These are phyloP conservation scores for Periglandula ipomoeae DNA, from an alignment of 2,329 filamentous ascomycete species.

Conservation along the genomic window DNA sequence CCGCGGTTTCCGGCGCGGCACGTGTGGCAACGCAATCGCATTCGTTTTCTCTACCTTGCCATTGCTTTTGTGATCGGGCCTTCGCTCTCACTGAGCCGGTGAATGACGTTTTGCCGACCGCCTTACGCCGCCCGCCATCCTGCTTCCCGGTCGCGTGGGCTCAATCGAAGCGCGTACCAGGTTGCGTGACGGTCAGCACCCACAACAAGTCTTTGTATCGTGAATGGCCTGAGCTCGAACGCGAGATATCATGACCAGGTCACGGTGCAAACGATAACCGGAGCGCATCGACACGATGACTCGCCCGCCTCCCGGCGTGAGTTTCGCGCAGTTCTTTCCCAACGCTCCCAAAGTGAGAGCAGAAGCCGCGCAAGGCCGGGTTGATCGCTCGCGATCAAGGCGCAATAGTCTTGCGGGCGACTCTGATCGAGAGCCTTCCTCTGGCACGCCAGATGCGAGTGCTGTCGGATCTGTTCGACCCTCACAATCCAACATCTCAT, in stretches of 20 bases:
- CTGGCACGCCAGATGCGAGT: conserved; percentile 16
- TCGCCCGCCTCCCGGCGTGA: conserved; percentile 63
- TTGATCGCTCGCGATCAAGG: conserved; percentile 22
- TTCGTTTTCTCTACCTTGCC: neutral
- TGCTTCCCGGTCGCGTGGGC: conserved; percentile 31
- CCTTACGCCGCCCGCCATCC: conserved; percentile 1
- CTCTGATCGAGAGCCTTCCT: conserved; percentile 15
- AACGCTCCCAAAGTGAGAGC: conserved; percentile 59
- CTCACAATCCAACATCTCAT: conserved; percentile 13
- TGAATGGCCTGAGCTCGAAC: conserved; percentile 15
- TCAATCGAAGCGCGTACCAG: conserved; percentile 16
- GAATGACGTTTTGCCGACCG: conserved; percentile 4
- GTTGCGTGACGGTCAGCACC: conserved; percentile 6
- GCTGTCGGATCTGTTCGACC: conserved; percentile 14
- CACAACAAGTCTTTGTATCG: conserved; percentile 12
- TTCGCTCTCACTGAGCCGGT: conserved; percentile 40
- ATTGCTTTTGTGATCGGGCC: neutral
- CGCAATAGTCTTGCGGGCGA: conserved; percentile 15
- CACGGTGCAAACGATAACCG: conserved; percentile 43
- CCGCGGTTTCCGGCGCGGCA: conserved; percentile 3
- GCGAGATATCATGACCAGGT: conserved; percentile 48
- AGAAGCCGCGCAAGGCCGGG: conserved; percentile 29
- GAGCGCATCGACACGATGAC: conserved; percentile 57
- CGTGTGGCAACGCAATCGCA: conserved; percentile 11
- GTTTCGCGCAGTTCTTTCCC: conserved; percentile 81